Conservation (phyloP, 225 moss, liverwort and hornwort species). For the Marchantia paleacea region DNA sequence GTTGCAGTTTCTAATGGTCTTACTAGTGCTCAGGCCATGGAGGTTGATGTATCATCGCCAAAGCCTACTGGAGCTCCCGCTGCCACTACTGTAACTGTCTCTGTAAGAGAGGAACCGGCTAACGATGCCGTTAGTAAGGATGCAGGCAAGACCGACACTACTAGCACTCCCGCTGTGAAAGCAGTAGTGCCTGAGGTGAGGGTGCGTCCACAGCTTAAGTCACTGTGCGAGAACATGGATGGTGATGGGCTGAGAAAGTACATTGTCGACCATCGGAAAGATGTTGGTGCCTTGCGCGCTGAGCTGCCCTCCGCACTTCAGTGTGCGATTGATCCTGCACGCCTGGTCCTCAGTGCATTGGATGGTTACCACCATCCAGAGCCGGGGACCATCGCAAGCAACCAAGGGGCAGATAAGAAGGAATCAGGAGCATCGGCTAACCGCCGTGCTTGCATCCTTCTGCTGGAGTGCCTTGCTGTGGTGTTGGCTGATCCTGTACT, state of each 20-base stretch:
- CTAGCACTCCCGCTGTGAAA: constrained; percentile 58
- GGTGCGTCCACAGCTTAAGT: constrained; percentile 99
- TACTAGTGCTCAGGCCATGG: constrained; percentile 76
- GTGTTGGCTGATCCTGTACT: constrained; percentile 95
- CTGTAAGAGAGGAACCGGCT: constrained; percentile 68
- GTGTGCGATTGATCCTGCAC: constrained; percentile 98
- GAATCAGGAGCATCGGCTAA: constrained; percentile 99
- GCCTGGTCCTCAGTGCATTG: constrained; percentile 94
- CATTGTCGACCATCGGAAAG: constrained; percentile 99
- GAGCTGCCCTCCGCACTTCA: constrained; percentile 99
- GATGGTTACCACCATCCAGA: constrained; percentile 99
- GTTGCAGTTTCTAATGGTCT: constrained; percentile 54
- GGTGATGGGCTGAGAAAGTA: constrained; percentile 99
- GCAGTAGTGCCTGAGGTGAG: constrained; percentile 88
- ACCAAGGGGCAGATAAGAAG: constrained; percentile 87
- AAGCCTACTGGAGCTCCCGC: constrained; percentile 54
- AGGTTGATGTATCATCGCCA: constrained; percentile 69
- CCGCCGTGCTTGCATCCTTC: constrained; percentile 99
- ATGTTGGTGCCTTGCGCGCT: constrained; percentile 98
- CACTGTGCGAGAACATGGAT: constrained; percentile 99
- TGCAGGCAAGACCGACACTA: constrained; percentile 45
- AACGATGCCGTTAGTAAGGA: constrained; percentile 86
- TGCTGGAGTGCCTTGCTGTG: constrained; percentile 99
- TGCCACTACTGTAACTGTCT: constrained; percentile 44
- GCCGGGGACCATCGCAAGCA: constrained; percentile 59